phyloP scores from a whole-genome alignment of 1,284 basidiomycete genomes.

The Pseudozyma sp. region DNA sequence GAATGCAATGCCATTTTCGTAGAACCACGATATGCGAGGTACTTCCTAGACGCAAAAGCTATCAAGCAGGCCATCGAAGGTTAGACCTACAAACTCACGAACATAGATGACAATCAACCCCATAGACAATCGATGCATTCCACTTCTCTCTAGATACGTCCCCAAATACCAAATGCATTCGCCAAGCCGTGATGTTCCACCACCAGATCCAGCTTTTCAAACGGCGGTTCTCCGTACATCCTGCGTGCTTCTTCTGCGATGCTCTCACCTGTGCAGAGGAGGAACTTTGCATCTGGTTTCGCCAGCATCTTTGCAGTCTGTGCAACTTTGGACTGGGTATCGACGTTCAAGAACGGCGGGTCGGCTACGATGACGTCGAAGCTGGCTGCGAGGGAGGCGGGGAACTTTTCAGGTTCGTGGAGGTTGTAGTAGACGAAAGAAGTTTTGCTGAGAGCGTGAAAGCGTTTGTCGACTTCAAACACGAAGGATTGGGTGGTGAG shows the following conservation, averaged over 20 bases:
- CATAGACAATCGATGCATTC: neutral
- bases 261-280: constrained; percentile 43
- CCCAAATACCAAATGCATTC: constrained; percentile 52
- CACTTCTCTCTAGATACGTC: constrained; percentile 4
- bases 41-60: constrained; percentile 74
- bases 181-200: constrained; percentile 47
- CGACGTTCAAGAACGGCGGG: constrained; percentile 63
- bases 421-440: constrained; percentile 66
- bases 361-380: constrained; percentile 66
- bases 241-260: constrained; percentile 40
- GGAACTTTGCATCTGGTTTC: constrained; percentile 16
- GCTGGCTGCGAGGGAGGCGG: constrained; percentile 42
- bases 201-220: constrained; percentile 31
- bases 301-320: constrained; percentile 23
- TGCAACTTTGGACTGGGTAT: constrained; percentile 46
- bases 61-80: constrained; percentile 73
- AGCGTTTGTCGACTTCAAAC: constrained; percentile 66
- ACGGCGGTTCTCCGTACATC: constrained; percentile 34
- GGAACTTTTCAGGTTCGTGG: constrained; percentile 57
- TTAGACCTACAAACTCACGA: neutral
- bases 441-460: constrained; percentile 56
- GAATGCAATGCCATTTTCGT: constrained; percentile 83
- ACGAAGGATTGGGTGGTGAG: constrained; percentile 48
- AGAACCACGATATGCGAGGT: constrained; percentile 83
- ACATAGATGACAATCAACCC: no score